Conservation (phyloP, 2,329 filamentous ascomycete species). For the Colletotrichum acutatum region DNA sequence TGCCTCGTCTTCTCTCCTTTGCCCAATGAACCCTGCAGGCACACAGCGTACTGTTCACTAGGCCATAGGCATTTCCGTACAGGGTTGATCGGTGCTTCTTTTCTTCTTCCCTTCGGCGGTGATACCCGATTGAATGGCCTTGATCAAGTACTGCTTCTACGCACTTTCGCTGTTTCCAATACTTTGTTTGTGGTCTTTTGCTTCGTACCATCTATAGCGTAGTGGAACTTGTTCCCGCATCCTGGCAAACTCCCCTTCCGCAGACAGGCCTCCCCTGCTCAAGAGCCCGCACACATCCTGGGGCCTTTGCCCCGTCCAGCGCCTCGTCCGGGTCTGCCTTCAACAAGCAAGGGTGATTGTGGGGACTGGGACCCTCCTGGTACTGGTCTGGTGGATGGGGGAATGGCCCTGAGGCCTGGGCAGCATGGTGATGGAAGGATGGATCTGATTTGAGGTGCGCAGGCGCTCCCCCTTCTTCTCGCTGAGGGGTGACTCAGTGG, state of each 20-base stretch:
- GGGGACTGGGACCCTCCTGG: slow-evolving; percentile 26
- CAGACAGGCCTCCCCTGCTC: slow-evolving; percentile 5
- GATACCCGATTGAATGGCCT: slow-evolving; percentile 1
- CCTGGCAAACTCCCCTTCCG: neutral
- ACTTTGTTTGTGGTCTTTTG: neutral
- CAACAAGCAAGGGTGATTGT: slow-evolving; percentile 9
- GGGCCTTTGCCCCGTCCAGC: slow-evolving; percentile 5
- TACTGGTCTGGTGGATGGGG: slow-evolving; percentile 42
- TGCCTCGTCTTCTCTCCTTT: slow-evolving; percentile 24
- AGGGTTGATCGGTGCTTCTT: slow-evolving; percentile 3
- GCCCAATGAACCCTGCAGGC: slow-evolving; percentile 9
- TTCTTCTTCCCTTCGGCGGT: neutral
- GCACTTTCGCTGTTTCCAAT: neutral
- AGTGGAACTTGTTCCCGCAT: neutral
- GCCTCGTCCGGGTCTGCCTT: slow-evolving; percentile 6
- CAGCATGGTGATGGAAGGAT: slow-evolving; percentile 11
- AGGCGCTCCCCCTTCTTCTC: neutral
- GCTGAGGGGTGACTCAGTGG: neutral
- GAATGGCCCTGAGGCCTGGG: slow-evolving; percentile 7
- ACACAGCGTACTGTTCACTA: neutral
- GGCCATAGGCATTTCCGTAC: slow-evolving; percentile 22
- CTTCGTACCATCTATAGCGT: neutral
- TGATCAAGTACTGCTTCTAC: neutral
- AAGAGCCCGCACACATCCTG: neutral
- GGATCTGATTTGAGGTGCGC: slow-evolving; percentile 26